Base-by-base conservation (phyloP, 2,329 filamentous ascomycete genomes). In the Trichoderma aggressivum region DNA sequence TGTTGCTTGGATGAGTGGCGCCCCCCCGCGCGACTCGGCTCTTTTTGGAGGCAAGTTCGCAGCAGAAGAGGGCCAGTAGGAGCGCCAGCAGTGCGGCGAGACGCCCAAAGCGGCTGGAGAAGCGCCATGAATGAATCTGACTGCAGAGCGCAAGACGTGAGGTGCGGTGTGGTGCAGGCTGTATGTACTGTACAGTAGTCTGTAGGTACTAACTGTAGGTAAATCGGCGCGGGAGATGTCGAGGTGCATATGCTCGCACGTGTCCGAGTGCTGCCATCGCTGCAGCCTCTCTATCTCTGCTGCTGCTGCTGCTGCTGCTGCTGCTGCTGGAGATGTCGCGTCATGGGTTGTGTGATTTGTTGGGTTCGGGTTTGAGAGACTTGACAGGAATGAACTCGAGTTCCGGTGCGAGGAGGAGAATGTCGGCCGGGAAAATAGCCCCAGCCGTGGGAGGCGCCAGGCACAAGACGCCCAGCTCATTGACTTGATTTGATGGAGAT, bases 331-430 rank as follows among this genome's bases (percentile, higher is more conserved):
- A 50, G 43, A 50, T 21, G 18, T 50, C 39, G 43, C 18, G 43
- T 50, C 43, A 21, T 50, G 43, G 55, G 39, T n/a, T 10, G 26
- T 28, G 26, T 28, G 28, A 24, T 47, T 16, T 21, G 47, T 50
- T 53, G 43, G 53, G 21, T 53, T 21, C 3, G 11, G n/a, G 10
- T 24, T 43, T 8, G 64, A 32, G 30, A 55, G 39, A 43, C 16
- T 32, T 18, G 39, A n/a, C 55, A 60, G 67, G 67, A 70, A 70
- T 70, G 67, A 59, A 62, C 30, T 55, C 36, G 24, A 70, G 67
- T 70, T 70, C 66, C 66, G 30, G 26, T 30, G 18, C 18, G 26
- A 59, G 53, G 55, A 59, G 64, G 55, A 26, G 64, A 30, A 28
- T 34, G 21, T 21, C 62, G 61, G 64, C 26, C 26, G 26, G 64